Evolutionary conservation across 495 filamentous ascomycete genomes (phyloP).

Genomic region (Aspergillus bertholletiae): DNA sequence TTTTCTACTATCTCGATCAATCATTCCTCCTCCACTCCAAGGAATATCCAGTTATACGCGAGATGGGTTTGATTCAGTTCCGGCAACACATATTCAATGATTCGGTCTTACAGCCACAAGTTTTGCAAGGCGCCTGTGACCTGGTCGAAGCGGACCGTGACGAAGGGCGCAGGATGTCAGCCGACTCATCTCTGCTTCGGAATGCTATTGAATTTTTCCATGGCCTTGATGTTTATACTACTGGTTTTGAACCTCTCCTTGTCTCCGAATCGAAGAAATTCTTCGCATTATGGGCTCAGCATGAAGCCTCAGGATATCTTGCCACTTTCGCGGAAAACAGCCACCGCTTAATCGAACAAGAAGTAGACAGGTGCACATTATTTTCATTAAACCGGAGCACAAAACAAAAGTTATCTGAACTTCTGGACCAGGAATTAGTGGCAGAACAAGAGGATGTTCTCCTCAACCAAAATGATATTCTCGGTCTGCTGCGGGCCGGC

Average conservation of each 20-base stretch:
- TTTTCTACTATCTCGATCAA: slow-evolving; percentile 91
- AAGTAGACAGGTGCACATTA: slow-evolving; percentile 67
- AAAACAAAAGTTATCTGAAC: slow-evolving; percentile 65
- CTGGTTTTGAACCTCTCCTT: slow-evolving; percentile 73
- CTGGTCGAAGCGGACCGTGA: slow-evolving; percentile 71
- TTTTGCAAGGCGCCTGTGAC: slow-evolving; percentile 70
- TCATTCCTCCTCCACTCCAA: slow-evolving; percentile 74
- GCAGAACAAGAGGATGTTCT: slow-evolving; percentile 57
- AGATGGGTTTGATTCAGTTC: slow-evolving; percentile 58
- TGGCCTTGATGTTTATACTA: slow-evolving; percentile 72
- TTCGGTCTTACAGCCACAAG: slow-evolving; percentile 43
- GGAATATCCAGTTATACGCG: slow-evolving; percentile 50
- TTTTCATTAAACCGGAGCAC: slow-evolving; percentile 82
- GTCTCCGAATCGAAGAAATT: slow-evolving; percentile 62
- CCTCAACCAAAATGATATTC: slow-evolving; percentile 57
- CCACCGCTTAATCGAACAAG: slow-evolving; percentile 60
- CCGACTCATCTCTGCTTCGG: slow-evolving; percentile 55
- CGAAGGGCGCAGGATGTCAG: slow-evolving; percentile 29
- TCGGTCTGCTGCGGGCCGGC: slow-evolving; percentile 62
- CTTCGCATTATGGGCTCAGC: slow-evolving; percentile 61
- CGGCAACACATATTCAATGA: slow-evolving; percentile 55
- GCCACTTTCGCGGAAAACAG: slow-evolving; percentile 68
- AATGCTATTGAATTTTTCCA: slow-evolving; percentile 78
- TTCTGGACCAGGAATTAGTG: slow-evolving; percentile 67
- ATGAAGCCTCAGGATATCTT: slow-evolving; percentile 55